These are phyloP conservation scores for Rhynchosporium secalis DNA, from an alignment of 2,329 filamentous ascomycete species.

Conservation along the genomic window DNA sequence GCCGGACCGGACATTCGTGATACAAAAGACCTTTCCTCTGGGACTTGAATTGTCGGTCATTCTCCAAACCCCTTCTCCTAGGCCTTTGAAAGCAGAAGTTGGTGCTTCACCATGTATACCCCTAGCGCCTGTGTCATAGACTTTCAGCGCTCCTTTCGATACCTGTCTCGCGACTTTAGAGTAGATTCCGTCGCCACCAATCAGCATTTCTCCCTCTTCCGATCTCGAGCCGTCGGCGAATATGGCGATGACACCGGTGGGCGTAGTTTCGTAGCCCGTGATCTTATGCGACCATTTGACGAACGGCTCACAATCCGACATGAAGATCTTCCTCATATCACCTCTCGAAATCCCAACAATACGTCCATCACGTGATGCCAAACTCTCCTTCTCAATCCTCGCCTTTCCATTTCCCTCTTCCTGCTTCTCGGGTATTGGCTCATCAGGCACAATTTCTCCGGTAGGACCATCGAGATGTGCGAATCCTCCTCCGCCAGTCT, in stretches of 20 bases:
- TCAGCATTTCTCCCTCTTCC: conserved; percentile 56
- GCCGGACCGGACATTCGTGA: conserved; percentile 62
- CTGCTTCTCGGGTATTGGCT: conserved; percentile 20
- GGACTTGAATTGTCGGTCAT: conserved; percentile 51
- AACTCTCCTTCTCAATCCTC: conserved; percentile 28
- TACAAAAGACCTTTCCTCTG: conserved; percentile 52
- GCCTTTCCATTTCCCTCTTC: conserved; percentile 35
- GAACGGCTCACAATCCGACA: conserved; percentile 54
- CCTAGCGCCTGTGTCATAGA: conserved; percentile 62
- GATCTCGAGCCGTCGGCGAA: conserved; percentile 62
- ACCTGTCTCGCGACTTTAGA: conserved; percentile 61
- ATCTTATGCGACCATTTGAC: conserved; percentile 59
- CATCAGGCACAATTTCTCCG: conserved; percentile 45
- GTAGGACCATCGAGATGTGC: conserved; percentile 53
- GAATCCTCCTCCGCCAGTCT: conserved; percentile 58
- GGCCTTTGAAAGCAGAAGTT: conserved; percentile 57
- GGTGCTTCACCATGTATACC: conserved; percentile 67
- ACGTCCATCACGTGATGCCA: conserved; percentile 56
- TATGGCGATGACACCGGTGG: conserved; percentile 53
- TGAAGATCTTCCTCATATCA: conserved; percentile 61
- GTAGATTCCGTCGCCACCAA: conserved; percentile 64
- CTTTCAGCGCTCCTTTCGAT: conserved; percentile 56
- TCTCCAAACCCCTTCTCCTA: conserved; percentile 64
- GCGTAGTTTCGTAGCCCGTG: conserved; percentile 57
- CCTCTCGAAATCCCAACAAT: conserved; percentile 62